Evolutionary conservation across 148 eudicot genomes (phyloP).

Genomic region (Camellia japonica): DNA sequence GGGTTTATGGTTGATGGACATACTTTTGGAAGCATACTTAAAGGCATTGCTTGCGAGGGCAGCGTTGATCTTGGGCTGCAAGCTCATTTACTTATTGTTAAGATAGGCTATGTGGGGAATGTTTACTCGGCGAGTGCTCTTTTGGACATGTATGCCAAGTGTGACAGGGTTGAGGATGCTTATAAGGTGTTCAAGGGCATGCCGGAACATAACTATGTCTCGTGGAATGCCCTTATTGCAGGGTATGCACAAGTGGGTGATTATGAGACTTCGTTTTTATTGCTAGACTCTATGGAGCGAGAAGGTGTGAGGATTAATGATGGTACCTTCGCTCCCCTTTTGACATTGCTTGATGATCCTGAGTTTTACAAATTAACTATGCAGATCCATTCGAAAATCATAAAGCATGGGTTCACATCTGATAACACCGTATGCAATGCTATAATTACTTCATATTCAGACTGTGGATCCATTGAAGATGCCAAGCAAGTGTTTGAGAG

Average conservation of each 20-base stretch:
- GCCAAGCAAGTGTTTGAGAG: constrained; percentile 48
- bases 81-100: constrained; percentile 47
- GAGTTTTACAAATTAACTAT: constrained; percentile 33
- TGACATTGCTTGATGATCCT: constrained; percentile 54
- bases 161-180: constrained; percentile 57
- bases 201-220: constrained; percentile 47
- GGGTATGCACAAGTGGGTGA: constrained; percentile 52
- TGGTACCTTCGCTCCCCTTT: constrained; percentile 61
- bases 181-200: constrained; percentile 43
- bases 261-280: constrained; percentile 32
- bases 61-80: constrained; percentile 45
- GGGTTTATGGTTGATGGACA: constrained; percentile 46
- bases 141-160: constrained; percentile 74
- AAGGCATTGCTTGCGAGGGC: constrained; percentile 45
- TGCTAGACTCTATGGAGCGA: constrained; percentile 44
- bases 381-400: constrained; percentile 58
- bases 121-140: constrained; percentile 62
- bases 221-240: constrained; percentile 76
- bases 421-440: constrained; percentile 62
- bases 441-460: constrained; percentile 54
- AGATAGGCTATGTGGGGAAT: constrained; percentile 43
- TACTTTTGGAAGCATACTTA: constrained; percentile 65
- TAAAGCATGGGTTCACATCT: constrained; percentile 50
- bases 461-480: constrained; percentile 51
- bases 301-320: constrained; percentile 55